These are phyloP conservation scores for Mortierella sp. DNA, from an alignment of 371 early-diverging fungal genomes.

Conservation along the genomic window DNA sequence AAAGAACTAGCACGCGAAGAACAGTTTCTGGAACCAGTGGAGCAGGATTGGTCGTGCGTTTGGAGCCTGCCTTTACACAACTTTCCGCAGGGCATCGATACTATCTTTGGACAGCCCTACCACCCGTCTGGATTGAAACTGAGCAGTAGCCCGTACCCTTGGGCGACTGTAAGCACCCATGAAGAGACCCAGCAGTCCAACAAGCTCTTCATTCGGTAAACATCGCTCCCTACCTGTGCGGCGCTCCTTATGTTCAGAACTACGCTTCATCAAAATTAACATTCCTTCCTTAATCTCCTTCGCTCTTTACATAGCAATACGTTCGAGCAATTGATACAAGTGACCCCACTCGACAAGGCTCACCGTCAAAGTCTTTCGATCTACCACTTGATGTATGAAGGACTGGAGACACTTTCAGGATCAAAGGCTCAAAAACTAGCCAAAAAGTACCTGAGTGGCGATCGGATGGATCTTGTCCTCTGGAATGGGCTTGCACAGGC, in stretches of 20 bases:
- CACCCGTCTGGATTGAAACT: not conserved
- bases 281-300: not conserved
- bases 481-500: slow-evolving; percentile 81
- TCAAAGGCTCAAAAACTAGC: slow-evolving; percentile 71
- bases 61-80: slow-evolving; percentile 40
- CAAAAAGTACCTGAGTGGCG: slow-evolving; percentile 69
- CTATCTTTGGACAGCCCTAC: slow-evolving; percentile 29
- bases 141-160: slow-evolving; percentile 16
- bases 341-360: slow-evolving; percentile 24
- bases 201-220: slow-evolving; percentile 36
- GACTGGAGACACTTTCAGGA: slow-evolving; percentile 27
- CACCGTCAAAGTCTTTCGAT: slow-evolving; percentile 32
- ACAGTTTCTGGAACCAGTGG: slow-evolving; percentile 28
- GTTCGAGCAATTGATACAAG: slow-evolving; percentile 39
- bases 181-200: slow-evolving; percentile 35
- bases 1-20: slow-evolving; percentile 33
- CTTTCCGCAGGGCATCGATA: slow-evolving; percentile 29
- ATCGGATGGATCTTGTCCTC: slow-evolving; percentile 69
- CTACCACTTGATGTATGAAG: slow-evolving; percentile 47
- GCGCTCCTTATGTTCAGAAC: not conserved
- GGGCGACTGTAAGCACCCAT: slow-evolving; percentile 42
- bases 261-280: not conserved
- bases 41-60: slow-evolving; percentile 38
- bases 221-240: too few relatives aligned
- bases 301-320: slow-evolving; percentile 19